phyloP scores from a whole-genome alignment of 1,284 basidiomycete species.

The Boletus sp. region DNA sequence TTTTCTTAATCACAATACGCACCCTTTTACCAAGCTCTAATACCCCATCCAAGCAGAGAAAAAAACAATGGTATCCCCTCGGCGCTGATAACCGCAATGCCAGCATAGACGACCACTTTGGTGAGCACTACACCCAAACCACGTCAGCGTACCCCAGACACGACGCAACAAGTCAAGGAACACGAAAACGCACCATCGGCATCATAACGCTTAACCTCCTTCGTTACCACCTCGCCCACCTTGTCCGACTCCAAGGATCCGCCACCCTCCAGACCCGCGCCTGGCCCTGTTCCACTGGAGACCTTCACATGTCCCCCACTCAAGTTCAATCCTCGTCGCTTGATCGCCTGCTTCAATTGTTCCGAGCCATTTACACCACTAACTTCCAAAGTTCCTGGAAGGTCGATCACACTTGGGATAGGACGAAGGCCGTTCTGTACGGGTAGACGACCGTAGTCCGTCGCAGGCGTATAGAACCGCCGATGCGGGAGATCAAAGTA shows the following conservation, averaged over 20 bases:
- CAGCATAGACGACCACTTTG: slow-evolving; percentile 87
- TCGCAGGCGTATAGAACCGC: slow-evolving; percentile 84
- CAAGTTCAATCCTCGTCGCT: slow-evolving; percentile 19
- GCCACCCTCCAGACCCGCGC: slow-evolving; percentile 4
- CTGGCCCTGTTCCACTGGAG: background rate
- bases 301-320: background rate
- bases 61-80: slow-evolving; percentile 67
- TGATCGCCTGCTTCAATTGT: slow-evolving; percentile 17
- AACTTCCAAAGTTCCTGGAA: slow-evolving; percentile 46
- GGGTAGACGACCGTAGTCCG: slow-evolving; percentile 73
- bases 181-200: slow-evolving; percentile 63
- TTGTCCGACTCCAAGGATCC: slow-evolving; percentile 19
- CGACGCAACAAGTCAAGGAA: background rate
- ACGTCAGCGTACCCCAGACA: background rate
- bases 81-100: slow-evolving; percentile 70
- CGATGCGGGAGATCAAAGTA: slow-evolving; percentile 68
- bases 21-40: slow-evolving; percentile 31
- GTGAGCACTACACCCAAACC: slow-evolving; percentile 70
- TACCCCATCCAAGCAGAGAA: slow-evolving; percentile 65
- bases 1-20: background rate
- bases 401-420: slow-evolving; percentile 83
- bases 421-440: slow-evolving; percentile 59
- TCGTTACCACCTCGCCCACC: slow-evolving; percentile 30
- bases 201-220: slow-evolving; percentile 64
- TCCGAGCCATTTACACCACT: slow-evolving; percentile 28